phyloP scores from a whole-genome alignment of 495 filamentous ascomycete species.

The Lasiosphaeria hispida region DNA sequence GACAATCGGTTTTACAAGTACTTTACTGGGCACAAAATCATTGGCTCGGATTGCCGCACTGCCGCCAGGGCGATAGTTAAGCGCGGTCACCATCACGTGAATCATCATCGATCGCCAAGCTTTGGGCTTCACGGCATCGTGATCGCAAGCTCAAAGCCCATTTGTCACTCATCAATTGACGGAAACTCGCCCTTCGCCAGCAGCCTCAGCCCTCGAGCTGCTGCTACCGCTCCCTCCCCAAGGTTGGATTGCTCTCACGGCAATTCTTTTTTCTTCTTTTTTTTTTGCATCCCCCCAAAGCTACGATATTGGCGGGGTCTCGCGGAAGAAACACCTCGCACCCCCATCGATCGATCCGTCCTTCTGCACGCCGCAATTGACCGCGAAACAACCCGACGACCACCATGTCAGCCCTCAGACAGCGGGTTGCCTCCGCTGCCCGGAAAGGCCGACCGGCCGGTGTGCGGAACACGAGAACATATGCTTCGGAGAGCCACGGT shows the following conservation, averaged over 20 bases:
- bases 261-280: neutral
- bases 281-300: slow-evolving; percentile 1
- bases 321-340: slow-evolving; percentile 3
- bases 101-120: slow-evolving; percentile 1
- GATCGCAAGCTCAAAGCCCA: slow-evolving; percentile 12
- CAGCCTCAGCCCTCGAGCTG: slow-evolving; percentile 5
- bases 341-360: slow-evolving; percentile 11
- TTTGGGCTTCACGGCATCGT: slow-evolving; percentile 2
- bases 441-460: slow-evolving; percentile 33
- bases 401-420: slow-evolving; percentile 48
- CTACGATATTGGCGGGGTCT: neutral
- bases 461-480: slow-evolving; percentile 37
- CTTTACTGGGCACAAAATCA: slow-evolving; percentile 32
- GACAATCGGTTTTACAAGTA: neutral
- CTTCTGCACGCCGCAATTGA: slow-evolving; percentile 15
- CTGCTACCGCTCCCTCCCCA: neutral
- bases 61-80: neutral
- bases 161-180: slow-evolving; percentile 13
- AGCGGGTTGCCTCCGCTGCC: slow-evolving; percentile 37
- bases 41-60: slow-evolving; percentile 18
- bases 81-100: neutral
- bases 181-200: neutral
- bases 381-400: slow-evolving; percentile 17
- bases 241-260: neutral
- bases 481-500: slow-evolving; percentile 43